Evolutionary conservation across 176 grass and related monocot species (phyloP).

Genomic region (Oryza glaberrima): DNA sequence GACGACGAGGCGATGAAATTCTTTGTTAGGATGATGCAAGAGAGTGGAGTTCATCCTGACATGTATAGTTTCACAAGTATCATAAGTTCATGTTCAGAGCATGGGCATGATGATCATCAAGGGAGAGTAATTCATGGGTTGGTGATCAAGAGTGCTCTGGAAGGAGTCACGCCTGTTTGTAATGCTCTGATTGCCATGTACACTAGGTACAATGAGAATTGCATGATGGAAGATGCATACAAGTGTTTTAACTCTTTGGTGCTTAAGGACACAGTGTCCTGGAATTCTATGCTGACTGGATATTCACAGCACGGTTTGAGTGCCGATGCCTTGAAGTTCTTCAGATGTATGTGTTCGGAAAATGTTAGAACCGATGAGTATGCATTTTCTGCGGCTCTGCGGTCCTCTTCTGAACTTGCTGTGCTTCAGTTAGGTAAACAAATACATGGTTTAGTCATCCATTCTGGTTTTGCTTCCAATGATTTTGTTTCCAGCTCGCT

Average conservation of each 20-base stretch:
- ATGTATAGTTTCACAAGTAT: slow-evolving; percentile 73
- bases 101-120: neutral
- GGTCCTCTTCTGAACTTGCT: slow-evolving; percentile 66
- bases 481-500: slow-evolving; percentile 66
- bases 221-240: slow-evolving; percentile 60
- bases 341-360: slow-evolving; percentile 43
- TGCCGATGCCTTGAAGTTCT: slow-evolving; percentile 60
- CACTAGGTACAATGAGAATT: slow-evolving; percentile 31
- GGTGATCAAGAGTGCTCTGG: slow-evolving; percentile 50
- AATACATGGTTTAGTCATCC: slow-evolving; percentile 52
- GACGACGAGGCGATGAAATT: slow-evolving; percentile 28
- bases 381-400: slow-evolving; percentile 58
- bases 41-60: slow-evolving; percentile 39
- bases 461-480: slow-evolving; percentile 55
- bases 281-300: slow-evolving; percentile 71
- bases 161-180: slow-evolving; percentile 46
- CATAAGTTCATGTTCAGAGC: slow-evolving; percentile 48
- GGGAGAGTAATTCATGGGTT: slow-evolving; percentile 54
- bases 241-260: slow-evolving; percentile 52
- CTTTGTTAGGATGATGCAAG: slow-evolving; percentile 54
- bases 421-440: slow-evolving; percentile 64
- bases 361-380: slow-evolving; percentile 49
- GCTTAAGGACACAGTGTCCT: slow-evolving; percentile 56
- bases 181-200: slow-evolving; percentile 75
- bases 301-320: slow-evolving; percentile 57